Evolutionary conservation across 306 rosid genomes (phyloP).

Genomic region (Acmispon strigosus): DNA sequence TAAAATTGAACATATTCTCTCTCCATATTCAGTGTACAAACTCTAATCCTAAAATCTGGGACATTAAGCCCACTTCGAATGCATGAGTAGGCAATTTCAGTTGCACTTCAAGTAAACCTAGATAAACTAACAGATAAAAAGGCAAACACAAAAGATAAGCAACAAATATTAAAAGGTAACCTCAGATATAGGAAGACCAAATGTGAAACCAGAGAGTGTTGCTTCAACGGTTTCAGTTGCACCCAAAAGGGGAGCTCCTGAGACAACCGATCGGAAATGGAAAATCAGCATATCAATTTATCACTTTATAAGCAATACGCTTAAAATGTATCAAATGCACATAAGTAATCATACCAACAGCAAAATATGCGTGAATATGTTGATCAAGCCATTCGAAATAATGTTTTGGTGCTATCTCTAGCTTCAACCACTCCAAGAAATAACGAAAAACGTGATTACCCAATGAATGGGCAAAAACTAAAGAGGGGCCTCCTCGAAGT

Average conservation of each 20-base stretch:
- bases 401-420: slow-evolving; percentile 94
- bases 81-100: not conserved
- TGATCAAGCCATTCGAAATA: slow-evolving; percentile 78
- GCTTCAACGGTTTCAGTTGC: slow-evolving; percentile 80
- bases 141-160: not conserved
- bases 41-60: not conserved
- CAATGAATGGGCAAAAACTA: slow-evolving; percentile 94
- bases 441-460: slow-evolving; percentile 89
- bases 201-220: slow-evolving; percentile 82
- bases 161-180: slow-evolving; percentile 38
- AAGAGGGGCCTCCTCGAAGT: slow-evolving; percentile 95
- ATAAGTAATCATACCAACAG: slow-evolving; percentile 70
- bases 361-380: slow-evolving; percentile 94
- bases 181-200: slow-evolving; percentile 95
- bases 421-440: slow-evolving; percentile 98
- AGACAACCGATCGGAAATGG: slow-evolving; percentile 25
- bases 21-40: not conserved
- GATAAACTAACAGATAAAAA: not conserved
- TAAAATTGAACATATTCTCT: not conserved
- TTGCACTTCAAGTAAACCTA: slow-evolving; percentile 13
- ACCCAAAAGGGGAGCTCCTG: slow-evolving; percentile 95
- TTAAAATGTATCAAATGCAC: slow-evolving; percentile 2
- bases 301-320: not conserved
- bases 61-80: not conserved
- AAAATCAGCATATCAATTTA: slow-evolving; percentile 17